Conservation (phyloP, 768 basidiomycete species). For the Xerocomus brunneocitrinus region DNA sequence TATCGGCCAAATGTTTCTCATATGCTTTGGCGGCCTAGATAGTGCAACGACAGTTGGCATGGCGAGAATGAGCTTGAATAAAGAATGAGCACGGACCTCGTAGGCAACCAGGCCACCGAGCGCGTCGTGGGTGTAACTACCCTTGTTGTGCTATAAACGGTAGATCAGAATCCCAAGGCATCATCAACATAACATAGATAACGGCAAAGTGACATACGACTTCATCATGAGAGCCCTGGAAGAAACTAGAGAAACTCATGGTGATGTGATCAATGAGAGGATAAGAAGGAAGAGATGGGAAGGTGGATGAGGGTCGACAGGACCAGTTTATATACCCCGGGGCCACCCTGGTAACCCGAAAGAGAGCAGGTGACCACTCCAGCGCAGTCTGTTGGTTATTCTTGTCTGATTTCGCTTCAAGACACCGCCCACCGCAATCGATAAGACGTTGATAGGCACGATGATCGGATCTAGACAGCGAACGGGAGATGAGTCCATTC, state of each 20-base stretch:
- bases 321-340: conserved; percentile 18
- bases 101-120: conserved; percentile 18
- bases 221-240: neutral
- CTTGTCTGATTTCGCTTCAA: conserved; percentile 9
- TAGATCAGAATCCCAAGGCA: neutral
- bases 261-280: neutral
- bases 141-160: conserved; percentile 9
- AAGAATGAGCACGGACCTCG: conserved; percentile 9
- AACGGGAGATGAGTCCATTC: neutral
- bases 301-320: neutral
- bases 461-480: conserved; percentile 1
- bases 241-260: conserved; percentile 9
- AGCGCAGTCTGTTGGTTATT: conserved; percentile 7
- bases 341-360: conserved; percentile 14
- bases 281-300: neutral
- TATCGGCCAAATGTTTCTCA: conserved; percentile 8
- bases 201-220: conserved; percentile 3
- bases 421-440: conserved; percentile 11
- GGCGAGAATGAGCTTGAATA: neutral
- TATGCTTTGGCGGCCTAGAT: conserved; percentile 17
- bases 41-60: neutral
- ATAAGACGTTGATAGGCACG: conserved; percentile 20
- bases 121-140: conserved; percentile 14
- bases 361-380: conserved; percentile 3
- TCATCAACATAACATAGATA: neutral